phyloP scores from a whole-genome alignment of 352 stramenopile genomes.

The Vaucheria bursata region DNA sequence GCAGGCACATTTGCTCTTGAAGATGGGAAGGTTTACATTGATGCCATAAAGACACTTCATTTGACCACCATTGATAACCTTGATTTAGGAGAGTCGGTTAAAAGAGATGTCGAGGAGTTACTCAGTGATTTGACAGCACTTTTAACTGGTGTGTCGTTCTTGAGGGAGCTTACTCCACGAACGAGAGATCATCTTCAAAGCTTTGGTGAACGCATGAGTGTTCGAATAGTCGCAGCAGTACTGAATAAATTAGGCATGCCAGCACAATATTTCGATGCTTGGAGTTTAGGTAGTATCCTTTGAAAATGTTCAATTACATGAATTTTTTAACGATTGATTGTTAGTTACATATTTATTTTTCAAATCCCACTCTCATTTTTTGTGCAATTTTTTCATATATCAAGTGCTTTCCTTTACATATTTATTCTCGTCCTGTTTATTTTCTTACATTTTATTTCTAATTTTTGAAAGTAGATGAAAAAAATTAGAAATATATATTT shows the following conservation, averaged over 20 bases:
- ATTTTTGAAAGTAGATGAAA: too few species aligned
- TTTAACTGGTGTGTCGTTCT: slow-evolving; percentile 63
- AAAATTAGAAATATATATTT: too few species aligned
- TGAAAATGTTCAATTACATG: too few species aligned
- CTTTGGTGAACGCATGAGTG: slow-evolving; percentile 65
- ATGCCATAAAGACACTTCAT: slow-evolving; percentile 63
- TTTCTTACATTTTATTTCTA: too few species aligned
- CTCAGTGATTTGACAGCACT: slow-evolving; percentile 64
- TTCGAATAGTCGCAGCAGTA: slow-evolving; percentile 63
- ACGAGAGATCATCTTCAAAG: slow-evolving; percentile 62
- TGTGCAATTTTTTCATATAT: too few species aligned
- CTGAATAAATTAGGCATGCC: slow-evolving; percentile 68
- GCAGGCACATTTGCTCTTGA: slow-evolving; percentile 64
- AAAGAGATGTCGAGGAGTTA: slow-evolving; percentile 49
- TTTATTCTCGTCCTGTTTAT: too few species aligned
- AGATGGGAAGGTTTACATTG: slow-evolving; percentile 55
- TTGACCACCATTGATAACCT: slow-evolving; percentile 56
- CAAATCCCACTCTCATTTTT: too few species aligned
- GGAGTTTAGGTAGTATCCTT: slow-evolving; percentile 45
- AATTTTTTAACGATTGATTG: too few species aligned
- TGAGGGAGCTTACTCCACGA: slow-evolving; percentile 64
- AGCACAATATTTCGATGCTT: slow-evolving; percentile 58
- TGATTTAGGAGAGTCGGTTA: slow-evolving; percentile 48
- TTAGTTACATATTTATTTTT: too few species aligned
- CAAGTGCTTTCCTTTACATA: too few species aligned